Base-by-base conservation (phyloP, 768 basidiomycete species). In the Lactarius hengduanensis region DNA sequence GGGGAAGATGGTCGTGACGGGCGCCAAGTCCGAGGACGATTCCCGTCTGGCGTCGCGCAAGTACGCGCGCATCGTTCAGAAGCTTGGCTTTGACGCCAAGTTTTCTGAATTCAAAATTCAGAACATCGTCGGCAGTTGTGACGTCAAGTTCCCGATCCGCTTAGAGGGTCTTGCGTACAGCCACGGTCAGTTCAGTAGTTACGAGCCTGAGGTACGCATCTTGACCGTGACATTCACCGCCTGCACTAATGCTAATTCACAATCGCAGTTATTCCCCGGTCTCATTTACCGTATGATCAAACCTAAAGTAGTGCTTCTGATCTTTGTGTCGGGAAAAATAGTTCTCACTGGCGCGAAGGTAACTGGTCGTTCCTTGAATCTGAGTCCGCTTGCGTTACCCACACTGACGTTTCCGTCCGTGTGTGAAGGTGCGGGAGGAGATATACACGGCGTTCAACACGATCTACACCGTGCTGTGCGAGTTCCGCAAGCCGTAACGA, bases 41-140 rank as follows among this genome's bases (percentile, higher is more conserved):
- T 96, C 94, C 72, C 86, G 96, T 59, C 81, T 98, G 68, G 96
- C 97, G 60, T 96, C 95, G 72, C 89, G 96, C 76, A 99, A 99
- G 80, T 98, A 98, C 78, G 97, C 97, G 56, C 90, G 97, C 61
- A 99, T 99, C 75, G 95, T 99, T 47, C 97, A 98, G 82, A 98
- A 99, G 79, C 89, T 98, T 61, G 97, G 97, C 34, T 99, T 99
- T 78, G 96, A 98, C 69, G 96, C 96, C 73, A 98, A 98, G 80
- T 98, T 98, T 77, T 94, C 93, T 47, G 96, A 99, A 78, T 98
- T 98, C 83, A 99, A 98, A 81, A 98, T 98, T 59, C 96, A 98
- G 83, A 99, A 98, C 78, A 98, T 98, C 57, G 97, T 98, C 40
- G 96, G 96, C 56, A 91, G 88, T 75, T 98, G 96, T 78, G 96